A percentile compares a stretch with the other conserved stretches of the same genome.
phyloP scores from a whole-genome alignment of 1,139 yeast species.

The Pichia sp. region DNA sequence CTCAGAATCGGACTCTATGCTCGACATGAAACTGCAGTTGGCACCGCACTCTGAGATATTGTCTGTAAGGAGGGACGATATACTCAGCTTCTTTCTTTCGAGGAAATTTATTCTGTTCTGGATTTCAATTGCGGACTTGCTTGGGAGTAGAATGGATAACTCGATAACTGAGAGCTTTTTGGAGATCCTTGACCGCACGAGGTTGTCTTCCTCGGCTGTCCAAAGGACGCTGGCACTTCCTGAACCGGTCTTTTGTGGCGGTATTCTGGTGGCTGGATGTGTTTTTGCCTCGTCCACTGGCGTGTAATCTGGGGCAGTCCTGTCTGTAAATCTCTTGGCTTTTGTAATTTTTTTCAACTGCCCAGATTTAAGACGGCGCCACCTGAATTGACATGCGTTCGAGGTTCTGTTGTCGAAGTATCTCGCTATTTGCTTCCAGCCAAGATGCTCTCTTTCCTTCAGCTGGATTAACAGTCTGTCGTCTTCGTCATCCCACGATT shows the following conservation, averaged over 20 bases:
- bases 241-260: background rate
- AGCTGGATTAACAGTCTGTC: slow-evolving; percentile 63
- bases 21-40: background rate
- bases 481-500: slow-evolving; percentile 77
- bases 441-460: slow-evolving; percentile 67
- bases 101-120: slow-evolving; percentile 56
- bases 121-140: slow-evolving; percentile 71
- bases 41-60: background rate
- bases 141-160: slow-evolving; percentile 66
- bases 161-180: slow-evolving; percentile 69
- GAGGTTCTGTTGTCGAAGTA: slow-evolving; percentile 71
- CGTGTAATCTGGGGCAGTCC: background rate
- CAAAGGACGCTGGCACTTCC: slow-evolving; percentile 8
- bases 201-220: slow-evolving; percentile 67
- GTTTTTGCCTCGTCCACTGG: background rate
- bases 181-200: slow-evolving; percentile 52
- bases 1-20: background rate
- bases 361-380: slow-evolving; percentile 63
- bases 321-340: background rate
- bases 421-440: slow-evolving; percentile 77
- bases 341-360: slow-evolving; percentile 29
- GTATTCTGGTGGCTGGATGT: background rate
- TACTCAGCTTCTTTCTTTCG: slow-evolving; percentile 34
- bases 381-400: slow-evolving; percentile 78
- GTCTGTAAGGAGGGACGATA: slow-evolving; percentile 16